Base-by-base conservation (phyloP, 139 green algal species). In the Tetraselmis chui region DNA sequence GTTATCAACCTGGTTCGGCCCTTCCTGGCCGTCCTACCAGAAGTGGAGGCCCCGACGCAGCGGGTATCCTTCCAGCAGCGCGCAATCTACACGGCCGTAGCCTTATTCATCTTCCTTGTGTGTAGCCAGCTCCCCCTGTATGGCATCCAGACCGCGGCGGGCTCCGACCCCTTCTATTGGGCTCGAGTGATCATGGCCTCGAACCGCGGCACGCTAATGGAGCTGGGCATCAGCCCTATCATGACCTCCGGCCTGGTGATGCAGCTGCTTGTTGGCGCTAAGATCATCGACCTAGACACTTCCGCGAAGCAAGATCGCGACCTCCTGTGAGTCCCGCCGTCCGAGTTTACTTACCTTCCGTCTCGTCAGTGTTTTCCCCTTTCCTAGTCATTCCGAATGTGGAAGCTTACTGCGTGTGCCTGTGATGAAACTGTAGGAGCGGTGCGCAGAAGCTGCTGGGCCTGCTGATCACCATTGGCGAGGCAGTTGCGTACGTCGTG, bases 231-330 rank as follows among this genome's bases (percentile, higher is more conserved):
- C 86, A 94, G 87, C 27, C 97, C 97, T 22, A 99, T 99, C 77
- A 93, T 99, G 1, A 99, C 96, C 0, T 97, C 94, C 22, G 95
- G 96, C 30, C 89, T 99, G 1, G 94, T 99, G 26, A 97, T 98
- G 88, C 97, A 99, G 93, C 91, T 99, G 27, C 89, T 99, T 30
- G 92, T 92, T 11, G 97, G 97, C 22, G 96, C 93, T 29, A 99
- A 99, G 91, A 94, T 99, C 30, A 97, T 99, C 30, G 97, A 99
- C 30, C 92, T 99, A 0, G 97, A 99, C 87, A 97, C 97, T 90
- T 97, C 83, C 81, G 93, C 98, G 22, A 98, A 99, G 88, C 89
- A 94, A 5, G 97, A 99, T 81, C 87, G 96, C 23, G 95, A 97
- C 59, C 90, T 99, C 26, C 89, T 99, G 85, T 96, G 79, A 82